Base-by-base conservation (phyloP, 768 basidiomycete species). In the Pleurotus djamor region DNA sequence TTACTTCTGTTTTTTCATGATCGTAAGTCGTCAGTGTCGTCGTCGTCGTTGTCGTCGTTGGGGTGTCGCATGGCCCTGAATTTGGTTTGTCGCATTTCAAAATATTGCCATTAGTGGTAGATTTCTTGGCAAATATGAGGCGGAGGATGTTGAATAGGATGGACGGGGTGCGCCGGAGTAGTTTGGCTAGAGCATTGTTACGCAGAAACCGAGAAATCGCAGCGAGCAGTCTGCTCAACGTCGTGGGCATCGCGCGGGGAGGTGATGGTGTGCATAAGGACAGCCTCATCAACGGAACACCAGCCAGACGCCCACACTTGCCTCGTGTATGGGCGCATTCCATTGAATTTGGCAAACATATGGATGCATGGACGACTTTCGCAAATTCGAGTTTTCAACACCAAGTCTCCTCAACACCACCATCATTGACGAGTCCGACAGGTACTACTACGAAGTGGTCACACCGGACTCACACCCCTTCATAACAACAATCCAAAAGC, bases 381-480 rank as follows among this genome's bases (percentile, higher is more conserved):
- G 43, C 21, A 21, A 44, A 13, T 47, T 58, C n/a, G 57, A 48
- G 32, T 49, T 58, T 17, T 47, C 57, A 13, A 58, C 57, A 14
- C 48, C 57, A 13, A 48, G 47, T 32, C 35, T 58, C n/a, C 57
- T 47, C 10, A 58, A 58, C 45, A 49, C 35, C 8, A 32, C 48
- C 32, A 34, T 58, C 8, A 48, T 34, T 34, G 48, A 58, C 34
- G 47, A 58, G 8, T 32, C 4, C 13, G 57, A 58, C 37, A 49
- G 28, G 7, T 48, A 47, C n/a, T 58, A 58, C 57, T 58, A 58
- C 17, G 57, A 58, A 48, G 45, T 58, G 17, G 33, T 58, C 32
- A 48, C 47, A 10, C 57, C 57, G 8, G 48, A 58, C 21, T 58
- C 44, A 47, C 45, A 58, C 33, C 57, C 45, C n/a, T 41, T 47